Conservation (phyloP, 225 moss, liverwort and hornwort genomes). For the Marchantia paleacea region DNA sequence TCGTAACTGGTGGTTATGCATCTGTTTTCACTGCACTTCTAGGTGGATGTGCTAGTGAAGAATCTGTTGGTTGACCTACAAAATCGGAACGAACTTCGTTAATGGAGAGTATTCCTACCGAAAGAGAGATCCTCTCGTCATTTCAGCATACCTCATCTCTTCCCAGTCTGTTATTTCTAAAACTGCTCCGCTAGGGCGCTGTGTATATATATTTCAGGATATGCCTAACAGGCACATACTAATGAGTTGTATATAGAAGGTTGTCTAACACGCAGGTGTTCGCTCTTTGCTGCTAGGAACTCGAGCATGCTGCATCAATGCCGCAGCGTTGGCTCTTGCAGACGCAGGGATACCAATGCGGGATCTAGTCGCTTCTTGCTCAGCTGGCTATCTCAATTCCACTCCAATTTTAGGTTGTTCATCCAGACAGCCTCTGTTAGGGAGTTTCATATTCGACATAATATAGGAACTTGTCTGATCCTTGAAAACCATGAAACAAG, state of each 20-base stretch:
- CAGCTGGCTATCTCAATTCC: conserved; percentile 83
- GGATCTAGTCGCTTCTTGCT: conserved; percentile 86
- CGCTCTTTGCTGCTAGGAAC: conserved; percentile 51
- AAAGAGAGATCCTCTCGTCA: too few relatives aligned
- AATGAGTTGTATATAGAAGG: not conserved
- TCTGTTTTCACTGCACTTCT: not conserved
- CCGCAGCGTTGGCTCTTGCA: conserved; percentile 89
- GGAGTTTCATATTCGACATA: not conserved
- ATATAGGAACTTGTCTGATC: not conserved
- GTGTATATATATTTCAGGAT: not conserved
- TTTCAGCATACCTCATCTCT: too few relatives aligned
- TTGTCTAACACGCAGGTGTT: not conserved
- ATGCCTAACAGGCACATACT: too few relatives aligned
- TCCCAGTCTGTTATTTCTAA: too few relatives aligned
- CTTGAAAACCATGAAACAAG: not conserved
- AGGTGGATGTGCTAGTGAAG: not conserved
- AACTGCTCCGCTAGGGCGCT: too few relatives aligned
- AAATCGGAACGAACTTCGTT: too few relatives aligned
- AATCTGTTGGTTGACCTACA: too few relatives aligned
- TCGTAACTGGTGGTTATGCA: not conserved
- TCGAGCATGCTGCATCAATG: conserved; percentile 86
- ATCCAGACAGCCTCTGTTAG: not conserved
- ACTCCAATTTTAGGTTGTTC: conserved; percentile 75
- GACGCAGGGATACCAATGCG: conserved; percentile 98
- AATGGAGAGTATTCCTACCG: too few relatives aligned